Conservation (phyloP, 2,329 filamentous ascomycete species). For the Pseudocercospora vitis region DNA sequence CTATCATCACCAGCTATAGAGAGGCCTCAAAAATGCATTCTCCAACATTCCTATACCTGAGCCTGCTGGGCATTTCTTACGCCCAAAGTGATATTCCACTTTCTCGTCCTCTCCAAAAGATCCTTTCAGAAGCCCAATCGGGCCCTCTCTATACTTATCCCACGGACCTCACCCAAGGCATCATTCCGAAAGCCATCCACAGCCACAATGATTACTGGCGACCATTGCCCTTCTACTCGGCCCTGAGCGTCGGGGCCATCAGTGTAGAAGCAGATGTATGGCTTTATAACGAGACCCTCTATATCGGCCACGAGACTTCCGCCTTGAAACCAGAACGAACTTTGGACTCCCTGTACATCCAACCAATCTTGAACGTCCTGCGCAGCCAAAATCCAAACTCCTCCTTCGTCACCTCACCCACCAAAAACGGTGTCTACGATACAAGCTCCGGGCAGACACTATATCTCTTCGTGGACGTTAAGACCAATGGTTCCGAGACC, state of each 20-base stretch:
- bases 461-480: slow-evolving; percentile 65
- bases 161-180: slow-evolving; percentile 60
- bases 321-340: slow-evolving; percentile 56
- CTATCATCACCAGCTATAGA: neutral
- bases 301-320: slow-evolving; percentile 57
- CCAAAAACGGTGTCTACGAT: slow-evolving; percentile 63
- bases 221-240: slow-evolving; percentile 50
- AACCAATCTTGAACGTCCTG: slow-evolving; percentile 59
- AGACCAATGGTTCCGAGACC: slow-evolving; percentile 57
- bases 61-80: slow-evolving; percentile 15
- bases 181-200: slow-evolving; percentile 58
- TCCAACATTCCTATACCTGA: slow-evolving; percentile 13
- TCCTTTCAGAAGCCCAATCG: slow-evolving; percentile 56
- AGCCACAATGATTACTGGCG: slow-evolving; percentile 63
- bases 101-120: slow-evolving; percentile 54
- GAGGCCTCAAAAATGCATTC: slow-evolving; percentile 24
- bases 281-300: slow-evolving; percentile 56
- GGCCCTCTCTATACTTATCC: slow-evolving; percentile 59
- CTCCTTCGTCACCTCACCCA: slow-evolving; percentile 46
- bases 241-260: slow-evolving; percentile 58
- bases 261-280: slow-evolving; percentile 62
- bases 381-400: slow-evolving; percentile 57
- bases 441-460: slow-evolving; percentile 57
- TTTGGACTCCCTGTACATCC: slow-evolving; percentile 58
- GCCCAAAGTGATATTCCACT: slow-evolving; percentile 41